phyloP scores from a whole-genome alignment of 257 asterid genomes.

The Primulina huaijiensis region DNA sequence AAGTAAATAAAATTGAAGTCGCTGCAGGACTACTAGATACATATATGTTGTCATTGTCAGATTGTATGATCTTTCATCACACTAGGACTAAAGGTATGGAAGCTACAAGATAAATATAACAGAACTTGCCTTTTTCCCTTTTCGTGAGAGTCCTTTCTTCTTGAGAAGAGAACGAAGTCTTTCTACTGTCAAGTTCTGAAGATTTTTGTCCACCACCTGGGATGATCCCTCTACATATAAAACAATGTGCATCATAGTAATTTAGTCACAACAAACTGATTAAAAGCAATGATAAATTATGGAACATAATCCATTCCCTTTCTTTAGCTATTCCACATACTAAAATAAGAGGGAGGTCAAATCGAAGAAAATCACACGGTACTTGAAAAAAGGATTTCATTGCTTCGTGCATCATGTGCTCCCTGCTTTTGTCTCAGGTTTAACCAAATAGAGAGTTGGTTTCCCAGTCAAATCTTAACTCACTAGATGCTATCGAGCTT shows the following conservation, averaged over 20 bases:
- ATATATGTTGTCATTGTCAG: neutral
- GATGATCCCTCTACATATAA: constrained; percentile 35
- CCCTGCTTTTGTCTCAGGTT: neutral
- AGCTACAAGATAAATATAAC: neutral
- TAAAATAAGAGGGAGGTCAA: neutral
- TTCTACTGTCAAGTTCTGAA: constrained; percentile 66
- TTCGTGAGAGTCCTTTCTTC: constrained; percentile 67
- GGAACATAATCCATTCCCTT: neutral
- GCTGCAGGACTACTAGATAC: neutral
- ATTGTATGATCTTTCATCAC: neutral
- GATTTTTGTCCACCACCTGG: constrained; percentile 34
- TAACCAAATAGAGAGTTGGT: neutral
- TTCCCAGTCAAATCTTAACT: neutral
- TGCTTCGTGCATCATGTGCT: neutral
- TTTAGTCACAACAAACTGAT: neutral
- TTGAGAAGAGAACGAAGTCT: constrained; percentile 60
- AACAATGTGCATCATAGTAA: constrained; percentile 1
- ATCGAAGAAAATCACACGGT: neutral
- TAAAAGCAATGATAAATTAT: neutral
- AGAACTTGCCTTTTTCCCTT: constrained; percentile 71
- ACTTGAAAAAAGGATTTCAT: neutral
- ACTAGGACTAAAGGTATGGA: neutral
- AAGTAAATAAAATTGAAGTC: neutral
- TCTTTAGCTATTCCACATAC: neutral
- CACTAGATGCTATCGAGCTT: neutral